A percentile compares a stretch with the other conserved stretches of the same genome.
phyloP scores from a whole-genome alignment of 306 rosid species.

The Gleditsia sinensis region DNA sequence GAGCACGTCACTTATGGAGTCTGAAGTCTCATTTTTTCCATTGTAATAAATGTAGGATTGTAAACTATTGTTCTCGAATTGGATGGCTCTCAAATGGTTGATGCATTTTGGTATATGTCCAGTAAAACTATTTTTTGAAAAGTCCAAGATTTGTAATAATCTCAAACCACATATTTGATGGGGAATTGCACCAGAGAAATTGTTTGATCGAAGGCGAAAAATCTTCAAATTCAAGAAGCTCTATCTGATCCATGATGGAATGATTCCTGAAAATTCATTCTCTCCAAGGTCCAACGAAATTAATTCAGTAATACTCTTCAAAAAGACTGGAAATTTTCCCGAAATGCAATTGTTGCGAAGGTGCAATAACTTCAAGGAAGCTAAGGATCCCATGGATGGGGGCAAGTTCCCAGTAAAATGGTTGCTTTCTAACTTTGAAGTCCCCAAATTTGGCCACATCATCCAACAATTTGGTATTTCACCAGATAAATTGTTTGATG shows the following conservation, averaged over 20 bases:
- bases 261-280: background rate
- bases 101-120: slow-evolving; percentile 32
- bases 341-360: background rate
- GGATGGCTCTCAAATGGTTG: slow-evolving; percentile 27
- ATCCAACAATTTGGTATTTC: background rate
- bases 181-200: slow-evolving; percentile 27
- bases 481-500: background rate
- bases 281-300: background rate
- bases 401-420: background rate
- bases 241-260: slow-evolving; percentile 26
- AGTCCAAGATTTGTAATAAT: slow-evolving; percentile 23
- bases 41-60: background rate
- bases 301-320: no score
- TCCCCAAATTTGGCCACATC: background rate
- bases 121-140: slow-evolving; percentile 21
- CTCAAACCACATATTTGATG: slow-evolving; percentile 13
- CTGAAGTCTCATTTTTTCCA: background rate
- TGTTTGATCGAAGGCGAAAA: slow-evolving; percentile 31
- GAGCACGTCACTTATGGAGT: background rate
- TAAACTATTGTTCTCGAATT: background rate
- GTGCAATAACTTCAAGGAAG: background rate
- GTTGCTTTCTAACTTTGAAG: background rate
- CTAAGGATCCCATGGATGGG: background rate
- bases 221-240: slow-evolving; percentile 11
- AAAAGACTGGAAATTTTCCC: background rate